These are phyloP conservation scores for Neonectria neomacrospora DNA, from an alignment of 2,329 filamentous ascomycete genomes.

Conservation along the genomic window DNA sequence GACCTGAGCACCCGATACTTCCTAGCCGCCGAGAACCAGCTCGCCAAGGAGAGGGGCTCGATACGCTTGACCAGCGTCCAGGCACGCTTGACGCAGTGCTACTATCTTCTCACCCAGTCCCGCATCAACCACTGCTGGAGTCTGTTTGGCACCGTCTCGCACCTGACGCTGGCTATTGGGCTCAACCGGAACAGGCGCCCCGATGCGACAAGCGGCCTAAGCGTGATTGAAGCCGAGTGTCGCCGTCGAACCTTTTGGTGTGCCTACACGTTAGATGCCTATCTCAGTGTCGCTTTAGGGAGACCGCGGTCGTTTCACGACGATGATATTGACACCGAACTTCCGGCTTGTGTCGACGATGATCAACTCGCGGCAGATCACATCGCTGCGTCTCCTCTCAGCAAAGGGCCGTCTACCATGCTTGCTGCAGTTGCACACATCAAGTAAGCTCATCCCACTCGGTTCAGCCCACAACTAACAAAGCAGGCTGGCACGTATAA, in stretches of 20 bases:
- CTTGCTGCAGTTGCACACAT: constrained; percentile 51
- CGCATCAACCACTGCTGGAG: constrained; percentile 61
- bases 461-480: background rate
- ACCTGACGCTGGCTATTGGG: constrained; percentile 53
- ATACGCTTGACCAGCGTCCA: constrained; percentile 54
- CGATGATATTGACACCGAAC: constrained; percentile 42
- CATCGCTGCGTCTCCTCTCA: constrained; percentile 22
- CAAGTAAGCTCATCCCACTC: constrained; percentile 38
- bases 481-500: constrained; percentile 49
- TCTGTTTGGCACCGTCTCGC: constrained; percentile 55
- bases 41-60: constrained; percentile 52
- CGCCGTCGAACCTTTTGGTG: constrained; percentile 42
- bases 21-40: constrained; percentile 50
- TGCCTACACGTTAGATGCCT: constrained; percentile 40
- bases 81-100: constrained; percentile 55
- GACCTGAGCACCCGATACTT: constrained; percentile 41
- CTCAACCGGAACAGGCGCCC: constrained; percentile 35
- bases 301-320: constrained; percentile 41
- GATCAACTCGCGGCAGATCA: constrained; percentile 33
- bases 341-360: constrained; percentile 40
- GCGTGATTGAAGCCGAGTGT: constrained; percentile 37
- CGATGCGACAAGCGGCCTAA: constrained; percentile 27
- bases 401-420: constrained; percentile 44
- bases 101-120: constrained; percentile 57
- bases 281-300: constrained; percentile 39